These are phyloP conservation scores for Apiosordaria backusii DNA, from an alignment of 495 filamentous ascomycete genomes.

Conservation along the genomic window DNA sequence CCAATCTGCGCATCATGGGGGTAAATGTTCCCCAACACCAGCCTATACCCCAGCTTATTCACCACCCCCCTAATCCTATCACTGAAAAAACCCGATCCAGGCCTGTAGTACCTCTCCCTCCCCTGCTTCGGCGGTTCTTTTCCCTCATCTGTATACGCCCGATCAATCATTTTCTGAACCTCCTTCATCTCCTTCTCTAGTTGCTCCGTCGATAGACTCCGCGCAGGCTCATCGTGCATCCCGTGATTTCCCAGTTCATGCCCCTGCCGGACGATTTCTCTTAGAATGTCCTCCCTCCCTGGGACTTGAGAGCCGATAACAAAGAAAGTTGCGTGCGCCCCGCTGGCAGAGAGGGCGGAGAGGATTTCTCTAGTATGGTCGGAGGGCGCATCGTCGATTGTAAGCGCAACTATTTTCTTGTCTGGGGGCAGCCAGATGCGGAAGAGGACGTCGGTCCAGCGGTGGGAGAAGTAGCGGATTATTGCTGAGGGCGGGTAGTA, in stretches of 20 bases:
- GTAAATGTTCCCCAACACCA: constrained; percentile 78
- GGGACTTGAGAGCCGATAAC: constrained; percentile 71
- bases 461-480: constrained; percentile 62
- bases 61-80: constrained; percentile 58
- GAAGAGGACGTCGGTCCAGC: constrained; percentile 75
- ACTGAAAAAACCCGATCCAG: constrained; percentile 78
- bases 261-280: constrained; percentile 57
- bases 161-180: constrained; percentile 49
- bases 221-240: constrained; percentile 74
- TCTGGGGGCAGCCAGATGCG: constrained; percentile 51
- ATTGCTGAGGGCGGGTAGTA: constrained; percentile 72
- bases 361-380: constrained; percentile 69
- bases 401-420: constrained; percentile 67
- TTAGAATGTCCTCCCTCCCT: constrained; percentile 56
- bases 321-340: constrained; percentile 72
- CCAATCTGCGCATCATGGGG: constrained; percentile 80
- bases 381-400: constrained; percentile 80
- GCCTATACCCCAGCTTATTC: constrained; percentile 52
- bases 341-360: constrained; percentile 51
- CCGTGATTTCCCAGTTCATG: constrained; percentile 82
- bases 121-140: constrained; percentile 26
- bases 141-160: constrained; percentile 51
- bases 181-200: constrained; percentile 40
- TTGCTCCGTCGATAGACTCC: constrained; percentile 41
- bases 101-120: constrained; percentile 61